Conservation (phyloP, 768 basidiomycete species). For the Tulasnella sp. region DNA sequence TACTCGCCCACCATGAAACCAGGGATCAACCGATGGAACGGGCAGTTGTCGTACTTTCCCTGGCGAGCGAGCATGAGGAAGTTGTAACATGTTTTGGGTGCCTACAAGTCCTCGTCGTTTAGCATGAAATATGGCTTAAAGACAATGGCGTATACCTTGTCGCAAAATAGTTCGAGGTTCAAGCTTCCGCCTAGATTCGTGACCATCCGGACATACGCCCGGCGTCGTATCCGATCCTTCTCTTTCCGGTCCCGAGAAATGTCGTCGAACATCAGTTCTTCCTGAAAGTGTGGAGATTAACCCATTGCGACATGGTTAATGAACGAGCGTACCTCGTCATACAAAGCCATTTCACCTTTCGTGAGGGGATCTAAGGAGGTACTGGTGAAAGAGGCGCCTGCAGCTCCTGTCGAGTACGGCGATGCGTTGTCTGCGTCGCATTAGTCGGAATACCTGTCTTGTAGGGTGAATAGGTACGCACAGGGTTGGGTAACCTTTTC, state of each 20-base stretch:
- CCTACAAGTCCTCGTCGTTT: conserved; percentile 34
- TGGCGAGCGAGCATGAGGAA: conserved; percentile 85
- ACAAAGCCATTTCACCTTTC: conserved; percentile 65
- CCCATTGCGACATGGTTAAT: background rate
- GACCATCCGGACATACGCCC: conserved; percentile 91
- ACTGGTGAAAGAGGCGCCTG: conserved; percentile 88
- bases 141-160: conserved; percentile 43
- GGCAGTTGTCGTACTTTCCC: conserved; percentile 79
- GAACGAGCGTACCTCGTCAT: conserved; percentile 61
- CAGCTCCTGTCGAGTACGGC: conserved; percentile 79
- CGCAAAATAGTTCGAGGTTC: conserved; percentile 77
- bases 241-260: conserved; percentile 85
- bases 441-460: background rate
- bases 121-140: background rate
- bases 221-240: conserved; percentile 79
- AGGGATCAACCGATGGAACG: conserved; percentile 88
- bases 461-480: conserved; percentile 26
- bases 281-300: conserved; percentile 31
- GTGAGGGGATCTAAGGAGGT: conserved; percentile 76
- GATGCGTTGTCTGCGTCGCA: conserved; percentile 62
- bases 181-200: conserved; percentile 76
- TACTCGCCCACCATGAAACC: conserved; percentile 70
- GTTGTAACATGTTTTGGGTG: conserved; percentile 97
- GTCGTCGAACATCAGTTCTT: conserved; percentile 97
- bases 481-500: conserved; percentile 51